phyloP scores from a whole-genome alignment of 2,329 filamentous ascomycete genomes.

The Davidsoniella virescens region DNA sequence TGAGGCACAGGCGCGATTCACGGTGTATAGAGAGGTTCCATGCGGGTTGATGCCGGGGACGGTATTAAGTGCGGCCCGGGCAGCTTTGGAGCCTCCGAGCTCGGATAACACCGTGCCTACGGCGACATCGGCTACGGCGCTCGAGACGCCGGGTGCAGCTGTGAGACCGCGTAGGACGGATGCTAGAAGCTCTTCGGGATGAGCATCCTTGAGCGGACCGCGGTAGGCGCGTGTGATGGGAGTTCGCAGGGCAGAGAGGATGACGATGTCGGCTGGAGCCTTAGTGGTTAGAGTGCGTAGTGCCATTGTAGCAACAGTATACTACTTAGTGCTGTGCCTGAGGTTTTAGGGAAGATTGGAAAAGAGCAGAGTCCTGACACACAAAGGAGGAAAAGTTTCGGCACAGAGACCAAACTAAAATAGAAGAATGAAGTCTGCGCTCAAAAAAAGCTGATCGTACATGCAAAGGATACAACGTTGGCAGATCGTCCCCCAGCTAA shows the following conservation, averaged over 20 bases:
- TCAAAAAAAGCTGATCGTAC: too few relatives aligned
- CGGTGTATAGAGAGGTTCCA: conserved; percentile 62
- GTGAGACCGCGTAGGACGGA: conserved; percentile 39
- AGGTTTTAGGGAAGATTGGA: not conserved
- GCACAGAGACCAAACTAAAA: not conserved
- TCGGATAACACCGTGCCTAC: conserved; percentile 84
- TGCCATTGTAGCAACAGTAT: not conserved
- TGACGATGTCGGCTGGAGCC: conserved; percentile 55
- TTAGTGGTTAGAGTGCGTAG: conserved; percentile 4
- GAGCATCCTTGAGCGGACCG: conserved; percentile 89
- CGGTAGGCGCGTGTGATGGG: conserved; percentile 77
- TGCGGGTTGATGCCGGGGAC: conserved; percentile 48
- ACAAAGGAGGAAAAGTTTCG: not conserved
- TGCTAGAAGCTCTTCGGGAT: conserved; percentile 72
- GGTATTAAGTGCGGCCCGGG: conserved; percentile 79
- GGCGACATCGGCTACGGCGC: conserved; percentile 44
- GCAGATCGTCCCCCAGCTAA: too few relatives aligned
- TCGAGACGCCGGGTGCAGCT: not conserved
- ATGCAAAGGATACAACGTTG: too few relatives aligned
- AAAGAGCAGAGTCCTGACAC: not conserved
- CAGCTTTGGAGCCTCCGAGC: conserved; percentile 78
- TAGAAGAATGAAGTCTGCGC: not conserved
- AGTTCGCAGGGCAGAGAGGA: conserved; percentile 79
- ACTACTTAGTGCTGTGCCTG: not conserved
- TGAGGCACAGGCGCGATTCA: conserved; percentile 75